Evolutionary conservation across 331 rosid species (phyloP), one percentile per base, ranked within the genome.

Genomic region (Acacia pycnantha): DNA sequence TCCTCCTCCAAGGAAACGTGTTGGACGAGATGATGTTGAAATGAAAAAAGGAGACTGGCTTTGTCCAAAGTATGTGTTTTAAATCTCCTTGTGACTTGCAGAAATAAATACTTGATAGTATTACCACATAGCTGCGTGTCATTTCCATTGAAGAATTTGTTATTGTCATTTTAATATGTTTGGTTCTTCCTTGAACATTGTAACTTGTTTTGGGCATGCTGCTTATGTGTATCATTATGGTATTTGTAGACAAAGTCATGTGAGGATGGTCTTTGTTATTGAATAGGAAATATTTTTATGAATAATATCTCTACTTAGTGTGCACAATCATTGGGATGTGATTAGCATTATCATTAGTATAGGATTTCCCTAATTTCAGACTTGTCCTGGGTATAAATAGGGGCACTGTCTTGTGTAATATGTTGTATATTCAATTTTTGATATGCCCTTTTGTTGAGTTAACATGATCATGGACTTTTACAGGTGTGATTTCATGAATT

Each of bases 401-500:
- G 66, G 67, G 19, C 35, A 12, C 13, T 12, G 67, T 61, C 67
- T 12, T 26, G 35, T 12, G 14, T 12, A 11, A 61, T 61, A 24
- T 37, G 65, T 75, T 18, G 70, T 48, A 33, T 79, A 75, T 76
- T 71, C 35, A 27, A 12, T 35, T 19, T 50, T 79, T 80, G 14
- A 51, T 77, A 77, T 79, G 81, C 33, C 77, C 66, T 77, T 70
- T 19, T 73, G 64, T 66, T 85, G 73, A 83, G 76, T 72, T 76
- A 86, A 16, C 73, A 58, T 85, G 64, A 76, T 88, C 58, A 83
- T 73, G 74, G 64, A 78, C 83, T 68, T 69, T 86, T 31, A 74
- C 90, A 95, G 98, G 99, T 95, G 99, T 37, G 98, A 95, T 85
- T 95, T 95, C 94, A 79, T 95, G 99, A 95, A 95, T 91, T 95